Evolutionary conservation across 306 rosid genomes (phyloP).

Genomic region (Heteromeles arbutifolia): DNA sequence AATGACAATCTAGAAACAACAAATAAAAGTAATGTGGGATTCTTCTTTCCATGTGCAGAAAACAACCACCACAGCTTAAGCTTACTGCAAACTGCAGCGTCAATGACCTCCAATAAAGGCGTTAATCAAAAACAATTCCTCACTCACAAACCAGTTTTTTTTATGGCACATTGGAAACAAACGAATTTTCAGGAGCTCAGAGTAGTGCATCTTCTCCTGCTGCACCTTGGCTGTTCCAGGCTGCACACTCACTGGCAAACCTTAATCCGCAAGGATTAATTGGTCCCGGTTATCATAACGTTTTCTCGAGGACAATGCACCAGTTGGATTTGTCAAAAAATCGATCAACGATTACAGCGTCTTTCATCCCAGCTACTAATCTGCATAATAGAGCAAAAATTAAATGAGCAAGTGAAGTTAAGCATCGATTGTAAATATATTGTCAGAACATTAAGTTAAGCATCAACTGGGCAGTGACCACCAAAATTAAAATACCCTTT

Average conservation of each 20-base stretch:
- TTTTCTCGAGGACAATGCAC: slow-evolving; percentile 83
- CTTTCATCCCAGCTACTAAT: slow-evolving; percentile 57
- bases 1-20: not conserved
- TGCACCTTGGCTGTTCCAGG: not conserved
- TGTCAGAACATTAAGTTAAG: not conserved
- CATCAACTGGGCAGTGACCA: not conserved
- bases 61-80: not conserved
- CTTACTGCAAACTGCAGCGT: not conserved
- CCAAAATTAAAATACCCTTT: not conserved
- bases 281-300: slow-evolving; percentile 19
- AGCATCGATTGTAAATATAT: not conserved
- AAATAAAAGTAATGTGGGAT: not conserved
- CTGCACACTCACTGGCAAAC: not conserved
- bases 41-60: not conserved
- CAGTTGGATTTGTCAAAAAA: slow-evolving; percentile 93
- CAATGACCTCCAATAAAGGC: not conserved
- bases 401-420: not conserved
- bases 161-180: not conserved
- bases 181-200: not conserved
- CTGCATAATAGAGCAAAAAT: slow-evolving; percentile 34
- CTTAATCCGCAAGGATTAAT: not conserved
- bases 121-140: not conserved
- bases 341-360: slow-evolving; percentile 60
- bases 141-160: not conserved
- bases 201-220: not conserved